phyloP scores from a whole-genome alignment of 495 filamentous ascomycete genomes.

The Annulohypoxylon nitens region DNA sequence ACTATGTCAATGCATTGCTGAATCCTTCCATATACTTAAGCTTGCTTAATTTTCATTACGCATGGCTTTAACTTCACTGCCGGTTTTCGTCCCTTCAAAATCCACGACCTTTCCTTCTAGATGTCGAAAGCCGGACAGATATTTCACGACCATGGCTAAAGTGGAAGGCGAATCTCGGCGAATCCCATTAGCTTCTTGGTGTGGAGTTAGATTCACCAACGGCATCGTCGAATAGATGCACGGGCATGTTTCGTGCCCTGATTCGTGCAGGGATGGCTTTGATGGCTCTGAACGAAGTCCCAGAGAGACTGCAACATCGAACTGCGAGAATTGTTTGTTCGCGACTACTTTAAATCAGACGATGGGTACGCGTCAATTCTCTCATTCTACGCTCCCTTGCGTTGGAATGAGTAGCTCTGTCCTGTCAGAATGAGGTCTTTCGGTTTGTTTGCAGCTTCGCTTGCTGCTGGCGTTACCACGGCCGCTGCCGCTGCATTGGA shows the following conservation, averaged over 20 bases:
- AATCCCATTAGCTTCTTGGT: conserved; percentile 32
- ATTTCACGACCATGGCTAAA: conserved; percentile 25
- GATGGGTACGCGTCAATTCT: conserved; percentile 17
- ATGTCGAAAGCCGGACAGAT: background rate
- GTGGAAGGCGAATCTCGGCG: conserved; percentile 36
- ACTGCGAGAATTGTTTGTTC: background rate
- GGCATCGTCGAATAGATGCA: conserved; percentile 21
- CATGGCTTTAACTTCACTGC: background rate
- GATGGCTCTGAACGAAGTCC: conserved; percentile 4
- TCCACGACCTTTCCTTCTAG: background rate
- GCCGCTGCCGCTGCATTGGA: conserved; percentile 19
- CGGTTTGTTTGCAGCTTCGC: conserved; percentile 18
- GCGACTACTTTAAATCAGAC: conserved; percentile 16
- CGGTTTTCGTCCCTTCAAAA: background rate
- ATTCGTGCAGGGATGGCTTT: conserved; percentile 26
- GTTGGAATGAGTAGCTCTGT: background rate
- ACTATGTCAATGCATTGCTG: background rate
- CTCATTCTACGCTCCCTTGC: conserved; percentile 1
- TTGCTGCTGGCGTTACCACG: conserved; percentile 6
- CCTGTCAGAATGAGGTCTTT: conserved; percentile 18
- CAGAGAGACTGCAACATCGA: conserved; percentile 1
- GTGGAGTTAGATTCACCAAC: conserved; percentile 27
- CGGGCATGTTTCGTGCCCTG: conserved; percentile 24
- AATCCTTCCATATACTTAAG: background rate
- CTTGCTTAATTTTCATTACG: background rate